Base-by-base conservation (phyloP, 305 asterid genomes). In the Euphrasia arctica region DNA sequence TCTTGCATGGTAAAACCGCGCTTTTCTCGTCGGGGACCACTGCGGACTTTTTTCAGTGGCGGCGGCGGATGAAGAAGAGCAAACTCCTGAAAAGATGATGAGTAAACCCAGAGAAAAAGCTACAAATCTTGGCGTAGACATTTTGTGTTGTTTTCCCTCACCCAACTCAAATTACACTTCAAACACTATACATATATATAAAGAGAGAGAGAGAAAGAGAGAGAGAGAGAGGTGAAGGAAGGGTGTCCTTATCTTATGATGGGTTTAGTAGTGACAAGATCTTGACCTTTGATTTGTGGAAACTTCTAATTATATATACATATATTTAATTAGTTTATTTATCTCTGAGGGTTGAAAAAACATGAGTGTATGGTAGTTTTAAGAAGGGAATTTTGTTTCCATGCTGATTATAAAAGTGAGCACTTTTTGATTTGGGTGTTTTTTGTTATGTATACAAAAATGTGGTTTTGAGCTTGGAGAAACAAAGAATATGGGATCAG, bases 251-350 rank as follows among this genome's bases (percentile, higher is more conserved):
- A 68, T 78, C 78, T 77, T 66, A 70, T 57, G 83, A 25, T 25
- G 27, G 83, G 81, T 80, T 63, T 41, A 61, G 75, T 79, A 25
- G 27, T 25, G 80, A 83, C 81, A 82, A 78, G 87, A 81, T 69
- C 76, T 76, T 81, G 90, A 79, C 83, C 83, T 90, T 79, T 82
- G 80, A 83, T 75, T 83, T 81, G 70, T 78, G 88, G 88, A 87
- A 87, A 65, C 87, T 83, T 85, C 88, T 79, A 25, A 25, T 25
- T 25, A 25, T 77, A 47, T 69, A 15, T 13, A 2, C 11, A 9
- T 66, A 62, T 71, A 60, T 61, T 18, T 39, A 42, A 41, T 64
- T 29, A 51, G 63, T 63, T 58, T 56, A 25, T 25, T 25, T 25
- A 25, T 45, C 63, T 59, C 67, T 68, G 77, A 65, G 72, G 55